Evolutionary conservation across 2,329 filamentous ascomycete genomes (phyloP).

Genomic region (Aotearoamyces nothofagi): DNA sequence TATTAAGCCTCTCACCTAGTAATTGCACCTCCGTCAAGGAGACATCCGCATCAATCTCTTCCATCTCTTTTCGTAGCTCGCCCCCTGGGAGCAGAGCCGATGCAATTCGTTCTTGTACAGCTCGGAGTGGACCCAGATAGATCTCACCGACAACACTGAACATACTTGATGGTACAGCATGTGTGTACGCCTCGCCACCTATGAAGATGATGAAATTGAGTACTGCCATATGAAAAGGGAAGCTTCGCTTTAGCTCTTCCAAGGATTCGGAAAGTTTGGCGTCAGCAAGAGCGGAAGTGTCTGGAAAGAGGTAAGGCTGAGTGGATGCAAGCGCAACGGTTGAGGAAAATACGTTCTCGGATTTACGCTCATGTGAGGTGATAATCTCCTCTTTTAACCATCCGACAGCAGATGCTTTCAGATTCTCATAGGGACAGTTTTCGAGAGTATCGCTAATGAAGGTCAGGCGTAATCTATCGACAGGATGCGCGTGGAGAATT

Average conservation of each 20-base stretch:
- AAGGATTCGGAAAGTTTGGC: constrained; percentile 26
- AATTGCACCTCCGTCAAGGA: constrained; percentile 24
- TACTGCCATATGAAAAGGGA: constrained; percentile 40
- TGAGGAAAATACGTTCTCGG: constrained; percentile 28
- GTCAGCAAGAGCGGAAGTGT: constrained; percentile 31
- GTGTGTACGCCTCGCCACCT: constrained; percentile 28
- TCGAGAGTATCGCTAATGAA: constrained; percentile 51
- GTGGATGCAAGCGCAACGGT: constrained; percentile 40
- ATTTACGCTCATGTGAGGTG: constrained; percentile 18
- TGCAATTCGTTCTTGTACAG: constrained; percentile 24
- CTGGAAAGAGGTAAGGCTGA: constrained; percentile 47
- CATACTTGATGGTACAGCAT: constrained; percentile 39
- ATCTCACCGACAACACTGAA: constrained; percentile 39
- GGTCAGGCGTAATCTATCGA: constrained; percentile 39
- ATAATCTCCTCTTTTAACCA: constrained; percentile 51
- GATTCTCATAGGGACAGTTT: constrained; percentile 45
- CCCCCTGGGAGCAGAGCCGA: not conserved
- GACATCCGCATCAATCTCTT: constrained; percentile 4
- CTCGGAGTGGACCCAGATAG: constrained; percentile 37
- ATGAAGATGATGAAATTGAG: constrained; percentile 46
- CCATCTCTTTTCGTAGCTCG: constrained; percentile 1
- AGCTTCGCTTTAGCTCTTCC: constrained; percentile 35
- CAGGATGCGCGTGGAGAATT: constrained; percentile 37
- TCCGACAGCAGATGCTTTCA: constrained; percentile 46
- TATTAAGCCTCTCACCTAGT: constrained; percentile 19